Evolutionary conservation across 2,329 filamentous ascomycete species (phyloP), one percentile per base, ranked within the genome.

Genomic region (Juglanconis sp.): DNA sequence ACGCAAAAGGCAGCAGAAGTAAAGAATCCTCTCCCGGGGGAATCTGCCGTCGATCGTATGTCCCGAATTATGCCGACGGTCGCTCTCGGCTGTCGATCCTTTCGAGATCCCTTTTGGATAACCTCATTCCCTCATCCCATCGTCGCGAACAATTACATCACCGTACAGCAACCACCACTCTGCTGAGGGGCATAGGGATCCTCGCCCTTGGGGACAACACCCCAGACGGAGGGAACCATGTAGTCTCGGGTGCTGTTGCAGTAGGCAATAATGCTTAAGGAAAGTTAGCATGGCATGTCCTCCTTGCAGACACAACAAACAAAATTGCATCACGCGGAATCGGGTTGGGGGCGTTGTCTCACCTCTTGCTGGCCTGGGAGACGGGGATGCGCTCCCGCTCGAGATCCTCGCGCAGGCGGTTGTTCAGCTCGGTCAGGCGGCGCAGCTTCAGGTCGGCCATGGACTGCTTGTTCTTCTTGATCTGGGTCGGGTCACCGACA

Each of bases 391-490:
- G 86, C 74, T 96, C 92, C 74, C 95, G 87, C 71, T 98, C 95
- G 66, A 99, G 83, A 75, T 99, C 95, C 78, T 99, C 95, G 71
- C 93, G 91, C 75, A 99, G 81, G 69, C 95, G 89, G 77, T 92
- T 92, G 83, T 98, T 99, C 71, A 99, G 86, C 81, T 99, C 95
- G 64, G 93, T 98, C 77, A 99, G 83, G 66, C 95, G 90, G 71
- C 95, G 89, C 71, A 98, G 87, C 84, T 99, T 99, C 66, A 99
- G 86, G 76, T 99, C 95, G 69, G 94, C 94, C 91, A 99, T 98
- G 74, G 92, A 96, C 81, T 98, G 95, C 83, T 97, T 97, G 82
- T 96, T 98, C 81, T 93, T 96, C 84, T 85, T 87, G 69, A 87
- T 85, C 74, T 88, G 85, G 70, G 83, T 84, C 74, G 85, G 84